Base-by-base conservation (phyloP, 2,329 filamentous ascomycete species). In the Coniella lustricola region DNA sequence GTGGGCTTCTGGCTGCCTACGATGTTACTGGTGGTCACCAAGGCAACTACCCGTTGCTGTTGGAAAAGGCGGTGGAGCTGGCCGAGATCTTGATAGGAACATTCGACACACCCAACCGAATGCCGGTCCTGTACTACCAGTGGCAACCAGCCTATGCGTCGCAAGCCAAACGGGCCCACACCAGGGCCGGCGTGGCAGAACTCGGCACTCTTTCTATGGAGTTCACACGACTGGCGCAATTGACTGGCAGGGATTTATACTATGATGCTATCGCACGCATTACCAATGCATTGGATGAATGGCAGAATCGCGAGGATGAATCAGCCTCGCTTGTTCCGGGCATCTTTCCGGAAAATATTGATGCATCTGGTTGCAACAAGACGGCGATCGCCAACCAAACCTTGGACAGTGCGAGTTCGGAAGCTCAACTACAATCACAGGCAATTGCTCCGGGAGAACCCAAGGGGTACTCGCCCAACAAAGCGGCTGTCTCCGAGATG, bases 51-150 rank as follows among this genome's bases (percentile, higher is more conserved):
- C 67, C 75, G 17, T 72, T 85, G 20, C 72, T 95, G 10, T 73
- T 94, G 29, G 78, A 83, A 46, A 93, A 94, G 67, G 87, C 89
- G 1, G 74, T 84, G 32, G 84, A 91, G 65, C 76, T 93, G 21
- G 89, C 81, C 34, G 85, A 91, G 58, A 76, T 95, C 52, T 70
- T 95, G 29, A 89, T 90, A 70, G 82, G 84, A 46, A 78, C 85
- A 3, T 95, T 95, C 59, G 89, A 95, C 65, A 96, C 91, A 0
- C 90, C 90, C 1, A 96, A 97, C 64, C 82, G 89, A 57, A 94
- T 97, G 87, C 90, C 91, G 3, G 68, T 88, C 5, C 76, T 89
- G 4, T 90, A 84, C 65, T 94, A 91, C 67, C 71, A 76, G 54
- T 95, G 86, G 87, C 77, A 79, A 57, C 86, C 84, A 55, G 67